Percentiles rank a stretch among this genome's conserved stretches.
Conservation (phyloP, 305 asterid genomes). For the Plantago coronopus region DNA sequence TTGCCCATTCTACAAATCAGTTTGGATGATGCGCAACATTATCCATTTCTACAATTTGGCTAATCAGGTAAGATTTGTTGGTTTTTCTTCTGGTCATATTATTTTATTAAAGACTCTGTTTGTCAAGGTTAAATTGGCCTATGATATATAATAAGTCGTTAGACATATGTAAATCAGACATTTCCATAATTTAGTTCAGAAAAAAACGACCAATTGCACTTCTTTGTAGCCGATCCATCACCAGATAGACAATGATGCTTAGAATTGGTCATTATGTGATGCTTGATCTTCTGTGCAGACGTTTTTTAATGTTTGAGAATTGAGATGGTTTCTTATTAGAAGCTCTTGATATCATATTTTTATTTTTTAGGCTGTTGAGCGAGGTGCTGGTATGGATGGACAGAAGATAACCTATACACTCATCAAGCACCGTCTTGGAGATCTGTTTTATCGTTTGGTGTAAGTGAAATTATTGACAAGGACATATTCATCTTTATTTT, state of each 20-base stretch:
- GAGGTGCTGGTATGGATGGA: conserved; percentile 99
- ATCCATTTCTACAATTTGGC: conserved; percentile 94
- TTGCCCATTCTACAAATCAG: conserved; percentile 98
- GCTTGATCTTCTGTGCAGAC: background rate
- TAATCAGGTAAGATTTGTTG: conserved; percentile 58
- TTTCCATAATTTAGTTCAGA: background rate
- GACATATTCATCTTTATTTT: background rate
- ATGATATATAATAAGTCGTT: background rate
- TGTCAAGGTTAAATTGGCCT: background rate
- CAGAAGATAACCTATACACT: conserved; percentile 87
- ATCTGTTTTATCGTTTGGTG: conserved; percentile 92
- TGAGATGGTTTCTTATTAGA: background rate
- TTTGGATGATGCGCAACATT: conserved; percentile 99
- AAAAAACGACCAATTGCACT: background rate
- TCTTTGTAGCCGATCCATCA: background rate
- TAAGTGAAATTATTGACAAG: conserved; percentile 40
- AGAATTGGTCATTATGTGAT: background rate
- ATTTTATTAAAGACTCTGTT: background rate
- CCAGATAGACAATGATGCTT: background rate
- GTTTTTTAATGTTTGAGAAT: conserved; percentile 2
- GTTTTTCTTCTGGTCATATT: background rate
- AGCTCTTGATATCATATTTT: conserved; percentile 10
- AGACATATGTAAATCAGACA: background rate
- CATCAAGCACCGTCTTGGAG: conserved; percentile 91
- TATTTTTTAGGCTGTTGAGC: conserved; percentile 69